phyloP scores from a whole-genome alignment of 139 green algal genomes.

The Deuterostichococcus epilithicus region DNA sequence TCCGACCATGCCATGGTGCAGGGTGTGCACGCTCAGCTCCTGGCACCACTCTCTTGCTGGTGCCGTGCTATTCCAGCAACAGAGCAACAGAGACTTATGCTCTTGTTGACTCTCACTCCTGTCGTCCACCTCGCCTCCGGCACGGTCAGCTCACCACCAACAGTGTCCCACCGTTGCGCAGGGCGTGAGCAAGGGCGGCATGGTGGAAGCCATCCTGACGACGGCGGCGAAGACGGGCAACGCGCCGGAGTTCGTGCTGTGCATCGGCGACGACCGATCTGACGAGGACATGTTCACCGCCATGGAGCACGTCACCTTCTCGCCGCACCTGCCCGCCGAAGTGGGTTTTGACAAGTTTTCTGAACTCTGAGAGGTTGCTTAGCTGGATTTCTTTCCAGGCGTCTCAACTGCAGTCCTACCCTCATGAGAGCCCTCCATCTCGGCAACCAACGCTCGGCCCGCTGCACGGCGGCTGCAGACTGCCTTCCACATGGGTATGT shows the following conservation, averaged over 20 bases:
- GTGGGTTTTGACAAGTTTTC: no score
- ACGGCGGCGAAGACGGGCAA: not conserved
- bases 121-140: no score
- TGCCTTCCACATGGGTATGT: no score
- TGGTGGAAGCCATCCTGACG: conserved; percentile 70
- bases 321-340: conserved; percentile 49
- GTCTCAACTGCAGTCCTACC: not conserved
- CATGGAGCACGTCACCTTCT: conserved; percentile 73
- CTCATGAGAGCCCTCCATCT: not conserved
- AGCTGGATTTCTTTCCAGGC: not conserved
- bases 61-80: no score
- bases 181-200: conserved; percentile 76
- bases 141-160: not conserved
- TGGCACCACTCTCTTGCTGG: no score
- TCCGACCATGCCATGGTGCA: no score
- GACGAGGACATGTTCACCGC: conserved; percentile 98
- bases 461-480: no score
- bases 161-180: not conserved
- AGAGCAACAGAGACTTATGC: no score
- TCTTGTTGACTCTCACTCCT: no score
- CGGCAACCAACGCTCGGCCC: no score
- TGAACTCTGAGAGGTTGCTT: no score
- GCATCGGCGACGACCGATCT: conserved; percentile 94
- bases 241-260: conserved; percentile 88
- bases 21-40: no score